These are phyloP conservation scores for Phaffia tasmanica DNA, from an alignment of 768 basidiomycete species.

Conservation along the genomic window DNA sequence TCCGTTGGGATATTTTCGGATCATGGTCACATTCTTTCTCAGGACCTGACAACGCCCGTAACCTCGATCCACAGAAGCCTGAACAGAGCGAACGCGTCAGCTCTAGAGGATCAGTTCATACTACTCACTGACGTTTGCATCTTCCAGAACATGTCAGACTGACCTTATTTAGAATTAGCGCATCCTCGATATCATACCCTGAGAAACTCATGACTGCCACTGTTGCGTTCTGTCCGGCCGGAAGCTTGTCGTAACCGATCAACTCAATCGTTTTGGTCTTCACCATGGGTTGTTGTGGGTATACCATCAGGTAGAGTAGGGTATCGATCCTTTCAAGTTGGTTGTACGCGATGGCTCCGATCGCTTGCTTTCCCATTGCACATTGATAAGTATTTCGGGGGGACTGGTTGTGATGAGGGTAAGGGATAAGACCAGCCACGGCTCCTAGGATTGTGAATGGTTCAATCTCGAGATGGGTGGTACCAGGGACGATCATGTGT, in stretches of 20 bases:
- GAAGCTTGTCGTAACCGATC: constrained; percentile 88
- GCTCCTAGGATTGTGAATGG: constrained; percentile 96
- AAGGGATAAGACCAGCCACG: constrained; percentile 95
- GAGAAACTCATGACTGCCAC: constrained; percentile 99
- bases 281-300: constrained; percentile 98
- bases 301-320: constrained; percentile 90
- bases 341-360: constrained; percentile 96
- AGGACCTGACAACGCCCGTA: constrained; percentile 97
- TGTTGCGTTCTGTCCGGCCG: constrained; percentile 95
- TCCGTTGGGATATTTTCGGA: constrained; percentile 93
- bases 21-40: constrained; percentile 84
- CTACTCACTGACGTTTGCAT: too few relatives aligned
- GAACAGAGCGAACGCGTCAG: constrained; percentile 16
- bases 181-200: constrained; percentile 99
- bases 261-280: constrained; percentile 98
- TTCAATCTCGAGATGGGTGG: constrained; percentile 96
- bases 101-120: background rate
- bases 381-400: constrained; percentile 99
- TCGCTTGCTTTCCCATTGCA: constrained; percentile 99
- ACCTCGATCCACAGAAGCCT: constrained; percentile 93
- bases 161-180: constrained; percentile 86
- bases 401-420: constrained; percentile 98
- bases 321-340: constrained; percentile 97
- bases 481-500: constrained; percentile 61
- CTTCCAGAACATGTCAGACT: constrained; percentile 18